These are phyloP conservation scores for Penicillium sp. DNA, from an alignment of 2,329 filamentous ascomycete species.

Conservation along the genomic window DNA sequence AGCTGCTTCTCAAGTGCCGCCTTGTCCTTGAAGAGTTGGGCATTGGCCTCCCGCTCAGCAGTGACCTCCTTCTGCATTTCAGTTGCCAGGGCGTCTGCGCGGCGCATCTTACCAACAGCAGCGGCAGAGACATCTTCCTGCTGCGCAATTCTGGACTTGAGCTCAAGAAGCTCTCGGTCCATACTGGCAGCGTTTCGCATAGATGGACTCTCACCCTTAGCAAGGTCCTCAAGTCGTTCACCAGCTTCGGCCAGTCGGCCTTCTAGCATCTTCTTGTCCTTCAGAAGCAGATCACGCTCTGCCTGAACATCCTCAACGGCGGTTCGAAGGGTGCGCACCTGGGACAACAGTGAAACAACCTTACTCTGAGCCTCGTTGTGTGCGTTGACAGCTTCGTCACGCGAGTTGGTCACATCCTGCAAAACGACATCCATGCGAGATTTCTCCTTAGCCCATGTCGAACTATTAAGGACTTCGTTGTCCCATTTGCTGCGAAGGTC, in stretches of 20 bases:
- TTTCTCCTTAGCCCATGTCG: constrained; percentile 98
- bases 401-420: constrained; percentile 77
- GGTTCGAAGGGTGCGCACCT: constrained; percentile 74
- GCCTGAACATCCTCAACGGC: constrained; percentile 76
- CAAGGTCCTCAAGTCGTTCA: constrained; percentile 76
- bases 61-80: constrained; percentile 92
- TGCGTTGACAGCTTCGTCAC: constrained; percentile 83
- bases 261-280: constrained; percentile 86
- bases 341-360: constrained; percentile 79
- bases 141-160: constrained; percentile 80
- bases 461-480: constrained; percentile 92
- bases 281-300: constrained; percentile 72
- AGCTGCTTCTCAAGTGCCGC: constrained; percentile 77
- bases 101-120: constrained; percentile 92
- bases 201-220: constrained; percentile 73
- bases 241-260: constrained; percentile 75
- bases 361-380: constrained; percentile 93
- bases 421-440: constrained; percentile 80
- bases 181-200: constrained; percentile 81
- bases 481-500: constrained; percentile 95
- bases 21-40: constrained; percentile 80
- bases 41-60: constrained; percentile 70
- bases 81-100: constrained; percentile 73
- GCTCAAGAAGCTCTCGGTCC: constrained; percentile 78
- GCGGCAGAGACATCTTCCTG: constrained; percentile 87